These are phyloP conservation scores for Epipyxis sp. DNA, from an alignment of 108 stramenopile genomes.

Conservation along the genomic window DNA sequence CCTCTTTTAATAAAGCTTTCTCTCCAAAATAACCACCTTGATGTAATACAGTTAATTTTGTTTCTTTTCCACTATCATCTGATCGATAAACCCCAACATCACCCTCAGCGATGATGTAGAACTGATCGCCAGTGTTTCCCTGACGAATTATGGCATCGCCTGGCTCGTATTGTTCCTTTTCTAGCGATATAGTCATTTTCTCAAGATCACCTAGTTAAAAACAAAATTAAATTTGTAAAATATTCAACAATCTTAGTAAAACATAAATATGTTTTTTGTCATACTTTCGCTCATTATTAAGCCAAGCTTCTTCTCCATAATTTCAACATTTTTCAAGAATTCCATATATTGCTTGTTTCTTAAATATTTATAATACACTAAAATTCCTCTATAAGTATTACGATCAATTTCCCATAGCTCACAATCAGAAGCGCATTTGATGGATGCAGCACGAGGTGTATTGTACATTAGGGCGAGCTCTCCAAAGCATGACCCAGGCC, in stretches of 20 bases:
- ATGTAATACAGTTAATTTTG: slow-evolving; percentile 28
- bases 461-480: slow-evolving; percentile 89
- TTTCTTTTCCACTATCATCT: slow-evolving; percentile 68
- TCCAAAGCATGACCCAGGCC: slow-evolving; percentile 71
- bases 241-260: too few species aligned
- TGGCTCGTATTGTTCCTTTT: slow-evolving; percentile 52
- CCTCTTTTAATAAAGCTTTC: slow-evolving; percentile 87
- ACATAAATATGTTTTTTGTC: not conserved
- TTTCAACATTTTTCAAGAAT: slow-evolving; percentile 56
- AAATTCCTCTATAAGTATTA: slow-evolving; percentile 68
- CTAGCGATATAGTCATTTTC: slow-evolving; percentile 62
- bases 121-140: slow-evolving; percentile 71
- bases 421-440: slow-evolving; percentile 64
- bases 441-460: slow-evolving; percentile 82
- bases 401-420: slow-evolving; percentile 80
- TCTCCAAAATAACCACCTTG: slow-evolving; percentile 43
- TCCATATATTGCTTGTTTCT: slow-evolving; percentile 66
- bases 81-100: slow-evolving; percentile 64
- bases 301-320: slow-evolving; percentile 9
- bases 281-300: slow-evolving; percentile 12
- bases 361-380: slow-evolving; percentile 31
- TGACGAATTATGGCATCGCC: slow-evolving; percentile 69
- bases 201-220: slow-evolving; percentile 61
- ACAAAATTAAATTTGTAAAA: too few species aligned
- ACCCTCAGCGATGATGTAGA: slow-evolving; percentile 57